Conservation (phyloP, 2,329 filamentous ascomycete genomes). For the Albophoma yamanashiensis region DNA sequence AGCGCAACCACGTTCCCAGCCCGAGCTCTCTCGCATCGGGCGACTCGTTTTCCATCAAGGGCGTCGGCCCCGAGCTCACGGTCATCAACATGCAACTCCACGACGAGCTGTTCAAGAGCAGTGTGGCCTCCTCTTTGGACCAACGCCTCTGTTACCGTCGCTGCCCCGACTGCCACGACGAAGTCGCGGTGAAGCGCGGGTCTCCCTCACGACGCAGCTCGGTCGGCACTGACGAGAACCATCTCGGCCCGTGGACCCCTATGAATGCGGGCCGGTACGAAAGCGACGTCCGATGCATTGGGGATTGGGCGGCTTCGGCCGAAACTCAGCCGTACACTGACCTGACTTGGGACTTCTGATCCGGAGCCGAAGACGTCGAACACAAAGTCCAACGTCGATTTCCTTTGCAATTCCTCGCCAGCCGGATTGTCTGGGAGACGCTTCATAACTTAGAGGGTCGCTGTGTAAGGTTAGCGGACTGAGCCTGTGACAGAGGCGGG, state of each 20-base stretch:
- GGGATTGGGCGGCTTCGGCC: background rate
- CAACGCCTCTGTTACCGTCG: background rate
- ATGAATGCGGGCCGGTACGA: background rate
- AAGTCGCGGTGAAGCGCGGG: background rate
- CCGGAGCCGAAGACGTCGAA: background rate
- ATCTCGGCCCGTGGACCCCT: background rate
- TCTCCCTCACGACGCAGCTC: background rate
- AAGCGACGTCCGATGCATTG: background rate
- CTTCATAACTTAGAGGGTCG: background rate
- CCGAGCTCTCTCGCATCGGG: background rate
- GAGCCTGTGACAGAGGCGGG: background rate
- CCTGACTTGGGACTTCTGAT: background rate
- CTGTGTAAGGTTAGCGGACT: background rate
- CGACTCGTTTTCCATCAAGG: background rate
- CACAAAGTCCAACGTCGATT: background rate
- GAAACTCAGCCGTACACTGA: background rate
- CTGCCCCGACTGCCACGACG: background rate
- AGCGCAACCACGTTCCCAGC: background rate
- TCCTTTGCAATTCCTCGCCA: background rate
- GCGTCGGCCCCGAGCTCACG: background rate
- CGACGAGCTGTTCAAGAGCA: background rate
- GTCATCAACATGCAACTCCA: slow-evolving; percentile 1
- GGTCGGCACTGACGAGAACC: background rate
- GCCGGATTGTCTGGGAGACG: background rate
- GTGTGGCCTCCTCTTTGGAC: background rate